Evolutionary conservation across 352 stramenopile species (phyloP), one percentile per base, ranked within the genome.

Genomic region (Blastocystis sp.): DNA sequence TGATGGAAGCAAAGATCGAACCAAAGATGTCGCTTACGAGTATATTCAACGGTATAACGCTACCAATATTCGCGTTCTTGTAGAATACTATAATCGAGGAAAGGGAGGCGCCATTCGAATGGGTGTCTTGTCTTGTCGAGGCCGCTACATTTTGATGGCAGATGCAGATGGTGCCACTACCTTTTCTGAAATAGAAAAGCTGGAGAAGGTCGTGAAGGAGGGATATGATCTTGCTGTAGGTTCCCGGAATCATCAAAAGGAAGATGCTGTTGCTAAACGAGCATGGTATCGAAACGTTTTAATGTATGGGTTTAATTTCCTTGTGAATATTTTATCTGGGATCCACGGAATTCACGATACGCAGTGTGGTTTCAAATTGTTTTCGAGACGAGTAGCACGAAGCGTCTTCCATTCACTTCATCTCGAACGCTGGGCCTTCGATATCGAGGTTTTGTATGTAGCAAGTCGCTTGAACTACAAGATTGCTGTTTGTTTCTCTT

Each of bases 341-440:
- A 91, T 94, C 0, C 89, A 92, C 74, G 92, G 91, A 87, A 92
- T 97, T 63, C 91, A 93, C 56, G 94, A 97, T 87, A 97, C 94
- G 27, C 94, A 97, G 89, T 97, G 94, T 88, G 94, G 94, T 24
- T 97, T 97, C 89, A 97, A 97, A 88, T 91, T 97, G 19, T 96
- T 97, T 83, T 93, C 95, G 69, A 92, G 93, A 59, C 90, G 89
- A 51, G 92, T 93, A 2, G 93, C 93, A 11, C 90, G 90, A 9
- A 87, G 94, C 21, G 83, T 96, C 14, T 97, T 97, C 89, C 88
- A 91, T 56, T 92, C 93, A n/a, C 91, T 97, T 90, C 94, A 97
- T 90, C 93, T 97, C 24, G 92, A 97, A 78, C 92, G 94, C 51
- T 97, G 94, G 94, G 93, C 93, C 24, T 97, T 97, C 88, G 94